Evolutionary conservation across 108 stramenopile genomes (phyloP).

Genomic region (Cylindrotheca closterium): DNA sequence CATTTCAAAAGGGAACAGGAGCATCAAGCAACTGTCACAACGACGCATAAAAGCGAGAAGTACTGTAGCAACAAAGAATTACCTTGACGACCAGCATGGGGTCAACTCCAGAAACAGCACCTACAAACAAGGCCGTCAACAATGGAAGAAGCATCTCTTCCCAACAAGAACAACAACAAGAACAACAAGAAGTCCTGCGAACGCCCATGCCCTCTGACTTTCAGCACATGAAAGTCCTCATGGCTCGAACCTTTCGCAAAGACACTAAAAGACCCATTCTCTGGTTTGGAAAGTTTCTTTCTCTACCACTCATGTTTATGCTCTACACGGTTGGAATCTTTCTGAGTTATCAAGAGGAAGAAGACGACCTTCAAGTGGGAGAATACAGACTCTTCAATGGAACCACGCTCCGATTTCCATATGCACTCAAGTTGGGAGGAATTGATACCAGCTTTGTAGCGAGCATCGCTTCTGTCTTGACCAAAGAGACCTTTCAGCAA

Average conservation of each 20-base stretch:
- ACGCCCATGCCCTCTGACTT: conserved; percentile 29
- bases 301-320: conserved; percentile 23
- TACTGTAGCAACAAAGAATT: no score
- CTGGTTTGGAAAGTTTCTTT: conserved; percentile 20
- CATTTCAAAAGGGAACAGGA: no score
- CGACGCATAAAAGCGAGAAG: no score
- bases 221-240: conserved; percentile 23
- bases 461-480: background rate
- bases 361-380: conserved; percentile 1
- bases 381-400: conserved; percentile 6
- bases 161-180: no score
- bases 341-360: conserved; percentile 8
- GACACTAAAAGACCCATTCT: conserved; percentile 23
- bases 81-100: no score
- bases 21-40: no score
- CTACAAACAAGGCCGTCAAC: no score
- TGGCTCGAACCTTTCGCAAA: conserved; percentile 19
- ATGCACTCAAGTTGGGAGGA: conserved; percentile 1
- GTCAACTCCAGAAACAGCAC: no score
- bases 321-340: conserved; percentile 34
- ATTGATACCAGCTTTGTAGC: conserved; percentile 2
- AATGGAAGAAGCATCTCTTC: no score
- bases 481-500: background rate
- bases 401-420: background rate
- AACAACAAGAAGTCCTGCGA: no score